Evolutionary conservation across 345 rosid species (phyloP).

Genomic region (Gossypium australe): DNA sequence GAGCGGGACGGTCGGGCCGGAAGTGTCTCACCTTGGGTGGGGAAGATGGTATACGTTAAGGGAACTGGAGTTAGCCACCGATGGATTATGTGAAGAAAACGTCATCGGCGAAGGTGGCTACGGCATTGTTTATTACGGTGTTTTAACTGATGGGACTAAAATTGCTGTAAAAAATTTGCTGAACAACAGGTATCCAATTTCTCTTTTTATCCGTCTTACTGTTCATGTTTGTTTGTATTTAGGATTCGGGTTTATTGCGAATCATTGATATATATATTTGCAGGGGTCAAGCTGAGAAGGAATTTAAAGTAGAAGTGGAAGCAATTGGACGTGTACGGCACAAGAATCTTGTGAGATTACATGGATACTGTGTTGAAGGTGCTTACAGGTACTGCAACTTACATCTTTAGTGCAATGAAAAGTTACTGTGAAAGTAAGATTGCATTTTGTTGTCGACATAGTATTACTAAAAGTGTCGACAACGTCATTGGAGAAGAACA

Average conservation of each 20-base stretch:
- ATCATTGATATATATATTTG: neutral
- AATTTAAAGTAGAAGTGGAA: neutral
- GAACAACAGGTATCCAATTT: neutral
- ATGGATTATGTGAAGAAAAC: constrained; percentile 42
- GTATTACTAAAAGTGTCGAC: no score
- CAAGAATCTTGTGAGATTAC: constrained; percentile 3
- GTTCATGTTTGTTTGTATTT: no score
- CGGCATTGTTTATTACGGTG: neutral
- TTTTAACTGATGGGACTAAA: neutral
- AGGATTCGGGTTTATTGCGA: no score
- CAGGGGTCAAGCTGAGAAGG: constrained; percentile 5
- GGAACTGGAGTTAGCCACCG: constrained; percentile 80
- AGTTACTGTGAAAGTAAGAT: no score
- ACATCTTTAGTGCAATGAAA: neutral
- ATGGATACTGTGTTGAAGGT: neutral
- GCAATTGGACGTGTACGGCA: neutral
- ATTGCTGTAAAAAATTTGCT: neutral
- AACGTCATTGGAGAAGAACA: no score
- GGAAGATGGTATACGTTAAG: constrained; percentile 90
- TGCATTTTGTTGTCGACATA: no score
- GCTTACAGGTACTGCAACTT: neutral
- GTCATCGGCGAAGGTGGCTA: constrained; percentile 1
- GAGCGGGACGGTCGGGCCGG: constrained; percentile 69
- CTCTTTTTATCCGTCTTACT: neutral
- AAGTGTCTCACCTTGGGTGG: constrained; percentile 98